Evolutionary conservation across 768 basidiomycete genomes (phyloP).

Genomic region (Gautieria morchelliformis): DNA sequence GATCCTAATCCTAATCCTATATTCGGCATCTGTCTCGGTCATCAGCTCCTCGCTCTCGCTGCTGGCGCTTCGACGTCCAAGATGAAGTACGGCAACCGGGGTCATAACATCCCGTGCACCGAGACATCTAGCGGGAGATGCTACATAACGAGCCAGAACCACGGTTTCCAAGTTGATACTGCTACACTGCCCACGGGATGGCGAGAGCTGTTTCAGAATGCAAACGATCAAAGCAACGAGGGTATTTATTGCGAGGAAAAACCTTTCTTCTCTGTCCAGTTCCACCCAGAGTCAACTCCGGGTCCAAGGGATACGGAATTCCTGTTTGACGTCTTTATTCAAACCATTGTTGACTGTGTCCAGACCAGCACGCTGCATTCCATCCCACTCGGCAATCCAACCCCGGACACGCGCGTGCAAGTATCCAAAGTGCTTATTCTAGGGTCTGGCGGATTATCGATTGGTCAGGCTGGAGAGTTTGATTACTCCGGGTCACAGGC

Average conservation of each 20-base stretch:
- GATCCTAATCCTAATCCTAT: constrained; percentile 68
- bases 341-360: constrained; percentile 70
- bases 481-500: constrained; percentile 99
- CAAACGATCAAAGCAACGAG: constrained; percentile 96
- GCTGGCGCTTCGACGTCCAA: constrained; percentile 92
- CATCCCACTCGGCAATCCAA: constrained; percentile 38
- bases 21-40: constrained; percentile 97
- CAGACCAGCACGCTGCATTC: constrained; percentile 43
- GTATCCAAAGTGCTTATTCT: constrained; percentile 94
- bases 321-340: constrained; percentile 95
- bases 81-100: constrained; percentile 99
- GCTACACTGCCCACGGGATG: constrained; percentile 70
- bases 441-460: constrained; percentile 94
- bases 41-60: constrained; percentile 92
- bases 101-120: constrained; percentile 97
- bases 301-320: constrained; percentile 98
- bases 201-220: constrained; percentile 92
- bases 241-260: constrained; percentile 90
- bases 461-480: constrained; percentile 98
- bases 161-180: constrained; percentile 92
- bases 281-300: constrained; percentile 96
- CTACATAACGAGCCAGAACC: constrained; percentile 99
- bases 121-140: constrained; percentile 89
- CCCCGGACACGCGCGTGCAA: constrained; percentile 53
- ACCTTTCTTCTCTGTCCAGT: constrained; percentile 98